phyloP scores from a whole-genome alignment of 805 yeast genomes.

The Cyberlindnera maclurae region DNA sequence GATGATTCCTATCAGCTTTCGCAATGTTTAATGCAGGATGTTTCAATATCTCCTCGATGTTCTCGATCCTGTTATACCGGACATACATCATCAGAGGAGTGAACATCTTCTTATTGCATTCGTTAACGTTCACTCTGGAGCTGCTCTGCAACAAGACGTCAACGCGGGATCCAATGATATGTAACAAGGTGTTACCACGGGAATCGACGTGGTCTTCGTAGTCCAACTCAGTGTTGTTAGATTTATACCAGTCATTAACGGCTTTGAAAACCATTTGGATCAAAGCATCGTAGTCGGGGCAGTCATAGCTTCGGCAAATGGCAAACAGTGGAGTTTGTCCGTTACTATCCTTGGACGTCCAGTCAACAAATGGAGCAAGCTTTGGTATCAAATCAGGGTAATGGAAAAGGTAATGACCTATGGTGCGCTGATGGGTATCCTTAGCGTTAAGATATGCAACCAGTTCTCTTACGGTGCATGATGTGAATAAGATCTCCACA shows the following conservation, averaged over 20 bases:
- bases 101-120: slow-evolving; percentile 45
- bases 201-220: slow-evolving; percentile 62
- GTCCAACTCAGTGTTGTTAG: slow-evolving; percentile 28
- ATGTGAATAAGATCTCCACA: slow-evolving; percentile 34
- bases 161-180: slow-evolving; percentile 52
- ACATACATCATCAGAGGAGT: slow-evolving; percentile 70
- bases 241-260: slow-evolving; percentile 36
- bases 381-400: slow-evolving; percentile 40
- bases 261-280: slow-evolving; percentile 38
- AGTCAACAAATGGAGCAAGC: slow-evolving; percentile 56
- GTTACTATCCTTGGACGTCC: slow-evolving; percentile 59
- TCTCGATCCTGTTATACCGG: slow-evolving; percentile 59
- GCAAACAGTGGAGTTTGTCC: slow-evolving; percentile 77
- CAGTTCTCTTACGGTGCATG: slow-evolving; percentile 41
- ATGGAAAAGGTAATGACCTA: slow-evolving; percentile 71
- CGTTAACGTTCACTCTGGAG: slow-evolving; percentile 46
- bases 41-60: slow-evolving; percentile 42
- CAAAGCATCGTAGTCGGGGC: slow-evolving; percentile 47
- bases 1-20: slow-evolving; percentile 21
- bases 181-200: slow-evolving; percentile 71
- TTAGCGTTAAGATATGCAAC: slow-evolving; percentile 37
- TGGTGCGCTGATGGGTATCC: slow-evolving; percentile 50
- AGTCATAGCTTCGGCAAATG: slow-evolving; percentile 75
- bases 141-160: slow-evolving; percentile 28
- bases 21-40: slow-evolving; percentile 43